Base-by-base conservation (phyloP, 1,284 basidiomycete genomes). In the Sutorius eximius region DNA sequence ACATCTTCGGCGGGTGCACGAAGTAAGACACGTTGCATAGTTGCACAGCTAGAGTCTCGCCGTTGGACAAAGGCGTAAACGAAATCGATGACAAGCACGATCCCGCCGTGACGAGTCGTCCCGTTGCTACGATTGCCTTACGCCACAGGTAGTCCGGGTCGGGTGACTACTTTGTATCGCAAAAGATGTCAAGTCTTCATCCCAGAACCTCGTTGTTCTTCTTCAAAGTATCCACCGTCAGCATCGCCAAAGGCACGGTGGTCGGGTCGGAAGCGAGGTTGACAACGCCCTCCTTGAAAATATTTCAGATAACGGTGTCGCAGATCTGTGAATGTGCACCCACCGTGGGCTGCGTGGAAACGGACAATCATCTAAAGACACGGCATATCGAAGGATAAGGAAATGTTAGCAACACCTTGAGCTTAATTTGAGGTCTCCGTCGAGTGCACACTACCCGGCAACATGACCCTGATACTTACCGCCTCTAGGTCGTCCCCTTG, bases 281-380 rank as follows among this genome's bases (percentile, higher is more conserved):
- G 11, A 18, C 3, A 11, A 10, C 8, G 13, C 32, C n/a, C 11
- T 11, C 33, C 34, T 18, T 45, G 15, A 38, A 15, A 7, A 33
- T 36, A 33, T 37, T 51, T 38, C 41, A 48, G n/a, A 16, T 47
- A 58, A 27, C 3, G 29, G 36, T 11, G 41, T n/a, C 36, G 51
- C 45, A 57, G 56, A 53, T 57, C 55, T 34, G 56, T 54, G 40
- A 46, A 52, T 27, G 22, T 18, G 7, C 15, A 9, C 48, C 32
- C 40, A 58, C 41, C 2, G 18, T 16, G 20, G 16, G 6, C 3
- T 41, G 29, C 20, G 16, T 27, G 49, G 24, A 46, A 47, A 46
- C 2, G n/a, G 9, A 12, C 16, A 36, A 7, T 8, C 33, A 16
- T 9, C 34, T 16, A 4, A 36, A 36, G 18, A 12, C 27, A 45